Percentiles rank a stretch among this genome's conserved stretches.
phyloP scores from a whole-genome alignment of 108 stramenopile species.

The Mayamaea pseudoterrestris region DNA sequence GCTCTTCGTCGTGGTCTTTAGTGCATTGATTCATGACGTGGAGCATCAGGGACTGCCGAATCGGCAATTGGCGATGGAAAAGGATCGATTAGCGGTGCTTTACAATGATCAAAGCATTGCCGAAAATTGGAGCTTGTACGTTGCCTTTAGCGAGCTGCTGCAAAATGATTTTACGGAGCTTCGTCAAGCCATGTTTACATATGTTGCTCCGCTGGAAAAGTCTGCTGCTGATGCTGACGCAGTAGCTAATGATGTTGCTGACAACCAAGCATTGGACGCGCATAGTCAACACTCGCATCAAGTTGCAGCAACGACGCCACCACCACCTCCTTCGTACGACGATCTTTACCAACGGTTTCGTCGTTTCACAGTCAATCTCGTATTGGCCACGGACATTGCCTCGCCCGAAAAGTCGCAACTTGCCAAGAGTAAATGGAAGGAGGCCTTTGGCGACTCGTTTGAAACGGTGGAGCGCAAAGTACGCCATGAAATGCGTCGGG shows the following conservation, averaged over 20 bases:
- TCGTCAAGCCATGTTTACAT: constrained; percentile 26
- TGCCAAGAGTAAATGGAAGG: constrained; percentile 31
- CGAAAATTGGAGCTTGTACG: constrained; percentile 27
- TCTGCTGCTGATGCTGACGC: too few relatives aligned
- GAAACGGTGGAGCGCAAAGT: constrained; percentile 6
- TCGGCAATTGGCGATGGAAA: constrained; percentile 17
- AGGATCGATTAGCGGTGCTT: constrained; percentile 26
- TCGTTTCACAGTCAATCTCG: constrained; percentile 26
- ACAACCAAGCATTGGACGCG: too few relatives aligned
- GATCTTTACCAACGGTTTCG: constrained; percentile 27
- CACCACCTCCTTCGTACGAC: constrained; percentile 2
- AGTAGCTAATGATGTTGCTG: constrained; percentile 22
- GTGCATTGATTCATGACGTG: constrained; percentile 46
- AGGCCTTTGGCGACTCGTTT: constrained; percentile 30
- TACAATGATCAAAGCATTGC: constrained; percentile 52
- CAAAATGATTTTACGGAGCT: constrained; percentile 18
- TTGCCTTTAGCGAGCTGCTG: constrained; percentile 29
- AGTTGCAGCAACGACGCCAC: too few relatives aligned
- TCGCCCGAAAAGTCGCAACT: constrained; percentile 32
- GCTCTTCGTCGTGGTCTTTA: constrained; percentile 25
- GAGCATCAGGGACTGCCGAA: constrained; percentile 26
- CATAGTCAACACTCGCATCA: too few relatives aligned
- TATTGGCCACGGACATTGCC: constrained; percentile 35
- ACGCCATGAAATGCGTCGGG: neutral
- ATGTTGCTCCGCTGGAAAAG: too few relatives aligned